These are phyloP conservation scores for Cavenderia fasciculata DNA, from an alignment of 78 protist genomes.

Conservation along the genomic window DNA sequence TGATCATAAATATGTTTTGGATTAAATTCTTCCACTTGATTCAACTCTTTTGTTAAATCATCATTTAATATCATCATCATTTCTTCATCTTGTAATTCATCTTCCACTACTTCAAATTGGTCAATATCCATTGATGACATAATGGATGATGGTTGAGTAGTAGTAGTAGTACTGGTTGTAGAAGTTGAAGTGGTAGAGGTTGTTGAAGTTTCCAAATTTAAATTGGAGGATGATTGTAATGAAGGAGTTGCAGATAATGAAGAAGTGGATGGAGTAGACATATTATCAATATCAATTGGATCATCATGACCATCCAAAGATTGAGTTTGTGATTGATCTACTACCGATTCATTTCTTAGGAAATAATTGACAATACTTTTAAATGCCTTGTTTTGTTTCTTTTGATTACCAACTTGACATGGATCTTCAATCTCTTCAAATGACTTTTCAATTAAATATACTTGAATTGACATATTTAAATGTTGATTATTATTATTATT, in stretches of 20 bases:
- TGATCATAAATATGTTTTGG: slow-evolving; percentile 16
- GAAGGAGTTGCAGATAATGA: no score
- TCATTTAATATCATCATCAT: not conserved
- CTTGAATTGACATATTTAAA: slow-evolving; percentile 29
- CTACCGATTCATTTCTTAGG: not conserved
- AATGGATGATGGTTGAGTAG: no score
- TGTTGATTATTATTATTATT: not conserved
- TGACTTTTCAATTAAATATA: slow-evolving; percentile 26
- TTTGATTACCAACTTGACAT: not conserved
- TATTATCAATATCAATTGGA: not conserved
- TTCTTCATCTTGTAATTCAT: not conserved
- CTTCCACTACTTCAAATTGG: not conserved
- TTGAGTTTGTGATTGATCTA: not conserved
- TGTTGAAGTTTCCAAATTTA: no score
- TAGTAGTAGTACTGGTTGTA: no score
- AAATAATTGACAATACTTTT: slow-evolving; percentile 53
- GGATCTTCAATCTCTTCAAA: slow-evolving; percentile 1
- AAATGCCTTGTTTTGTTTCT: not conserved
- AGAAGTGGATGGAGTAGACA: no score
- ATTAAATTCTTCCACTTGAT: no score
- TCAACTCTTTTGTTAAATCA: not conserved
- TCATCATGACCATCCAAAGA: not conserved
- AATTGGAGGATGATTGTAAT: no score
- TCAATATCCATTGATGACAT: no score
- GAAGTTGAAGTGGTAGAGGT: not conserved